phyloP scores from a whole-genome alignment of 2,329 filamentous ascomycete species.

The Paraphaeosphaeria minitans region DNA sequence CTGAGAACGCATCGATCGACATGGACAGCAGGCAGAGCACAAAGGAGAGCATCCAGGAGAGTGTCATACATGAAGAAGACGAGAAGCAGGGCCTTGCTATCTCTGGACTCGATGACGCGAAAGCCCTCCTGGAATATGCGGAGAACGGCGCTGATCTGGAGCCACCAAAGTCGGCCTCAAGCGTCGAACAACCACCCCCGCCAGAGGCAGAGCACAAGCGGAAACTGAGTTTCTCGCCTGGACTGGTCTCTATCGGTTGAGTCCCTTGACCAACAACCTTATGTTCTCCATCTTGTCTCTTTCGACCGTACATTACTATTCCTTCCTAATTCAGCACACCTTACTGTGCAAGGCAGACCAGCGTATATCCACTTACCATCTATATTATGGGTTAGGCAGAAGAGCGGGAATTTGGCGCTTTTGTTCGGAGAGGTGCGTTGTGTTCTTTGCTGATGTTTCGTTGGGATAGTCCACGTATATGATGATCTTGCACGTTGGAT shows the following conservation, averaged over 20 bases:
- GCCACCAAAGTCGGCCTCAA: constrained; percentile 2
- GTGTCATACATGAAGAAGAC: constrained; percentile 46
- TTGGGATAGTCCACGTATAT: background rate
- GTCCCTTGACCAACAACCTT: background rate
- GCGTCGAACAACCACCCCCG: background rate
- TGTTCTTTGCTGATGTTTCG: background rate
- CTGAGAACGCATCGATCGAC: constrained; percentile 35
- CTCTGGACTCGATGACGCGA: constrained; percentile 43
- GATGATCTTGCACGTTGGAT: constrained; percentile 10
- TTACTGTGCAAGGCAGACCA: background rate
- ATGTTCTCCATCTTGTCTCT: background rate
- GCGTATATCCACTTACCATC: background rate
- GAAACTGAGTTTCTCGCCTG: constrained; percentile 19
- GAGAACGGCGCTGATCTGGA: constrained; percentile 26
- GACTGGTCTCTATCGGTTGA: constrained; percentile 15
- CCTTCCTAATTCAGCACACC: constrained; percentile 12
- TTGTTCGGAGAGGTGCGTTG: background rate
- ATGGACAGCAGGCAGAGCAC: constrained; percentile 35
- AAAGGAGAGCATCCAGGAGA: constrained; percentile 44
- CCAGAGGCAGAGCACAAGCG: constrained; percentile 9
- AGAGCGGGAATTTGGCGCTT: constrained; percentile 1
- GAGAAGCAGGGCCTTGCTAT: constrained; percentile 46
- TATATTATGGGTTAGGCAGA: background rate
- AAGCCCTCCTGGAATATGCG: constrained; percentile 41
- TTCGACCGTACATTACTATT: constrained; percentile 10